Base-by-base conservation (phyloP, 371 early-diverging fungal species). In the Syncephalastrum racemosum region DNA sequence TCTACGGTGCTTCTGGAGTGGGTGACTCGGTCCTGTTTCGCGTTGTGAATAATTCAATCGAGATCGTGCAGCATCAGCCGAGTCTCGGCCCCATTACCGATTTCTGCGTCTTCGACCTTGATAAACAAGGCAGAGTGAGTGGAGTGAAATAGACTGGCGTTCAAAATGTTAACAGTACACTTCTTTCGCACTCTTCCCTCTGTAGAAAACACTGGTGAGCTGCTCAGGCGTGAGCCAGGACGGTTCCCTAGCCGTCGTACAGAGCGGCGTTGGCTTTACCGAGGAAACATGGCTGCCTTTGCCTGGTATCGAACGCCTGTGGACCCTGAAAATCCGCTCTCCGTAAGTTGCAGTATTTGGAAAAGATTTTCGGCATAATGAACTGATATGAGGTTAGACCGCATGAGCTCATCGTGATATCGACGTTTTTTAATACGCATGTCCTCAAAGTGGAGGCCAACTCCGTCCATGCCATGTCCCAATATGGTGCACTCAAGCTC, bases 71-170 rank as follows among this genome's bases (percentile, higher is more conserved):
- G 7, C 27, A 7, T 7, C 27, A 27, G 54, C 56, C 80, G 20
- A 94, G 92, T 64, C 67, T 95, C 41, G 91, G 87, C 2, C 98
- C 98, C 0, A 85, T 97, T 7, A 69, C 79, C 0, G 97, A 96
- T 63, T 90, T 97, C 67, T 84, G 87, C 53, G 82, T 95, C 10
- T 85, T 90, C 16, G 91, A 94, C 66, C 50, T 82, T 6, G 90
- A 90, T 45, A 83, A 86, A 58, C 83, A 90, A 66, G 88, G 87
- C 39, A 81, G 85, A 75, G 87, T 84, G 70, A 44, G 64, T 49
- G 7, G 27, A 27, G 7, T 7, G 50, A n/a, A 7, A 13, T 7
- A 6, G 18, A n/a, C 43, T 25, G 27, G 43, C n/a, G 46, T 15
- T 20, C 18, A 22, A 20, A 25, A 8, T 27, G 7, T 7, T 27